Evolutionary conservation across 768 basidiomycete species (phyloP).

Genomic region (Amylocystis lapponica): DNA sequence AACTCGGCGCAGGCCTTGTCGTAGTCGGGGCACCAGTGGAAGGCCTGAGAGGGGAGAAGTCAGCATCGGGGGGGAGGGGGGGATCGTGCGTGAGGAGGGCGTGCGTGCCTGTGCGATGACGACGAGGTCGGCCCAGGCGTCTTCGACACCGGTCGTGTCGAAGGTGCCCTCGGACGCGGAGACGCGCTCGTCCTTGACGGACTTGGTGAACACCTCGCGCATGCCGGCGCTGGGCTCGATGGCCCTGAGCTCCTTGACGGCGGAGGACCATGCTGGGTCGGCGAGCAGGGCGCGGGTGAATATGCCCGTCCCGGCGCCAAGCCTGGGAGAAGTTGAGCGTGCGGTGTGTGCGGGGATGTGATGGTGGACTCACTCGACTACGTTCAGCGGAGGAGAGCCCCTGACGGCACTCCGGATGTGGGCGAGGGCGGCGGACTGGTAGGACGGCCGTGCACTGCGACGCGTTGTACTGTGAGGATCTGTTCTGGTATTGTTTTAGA

Average conservation of each 20-base stretch:
- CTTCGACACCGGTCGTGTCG: conserved; percentile 50
- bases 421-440: conserved; percentile 57
- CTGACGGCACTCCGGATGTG: conserved; percentile 50
- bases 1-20: conserved; percentile 70
- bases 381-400: conserved; percentile 39
- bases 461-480: conserved; percentile 22
- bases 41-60: conserved; percentile 52
- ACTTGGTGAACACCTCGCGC: conserved; percentile 63
- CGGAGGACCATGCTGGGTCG: conserved; percentile 47
- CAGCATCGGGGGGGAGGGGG: not conserved
- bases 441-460: conserved; percentile 73
- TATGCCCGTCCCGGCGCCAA: conserved; percentile 84
- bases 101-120: conserved; percentile 68
- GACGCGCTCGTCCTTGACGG: conserved; percentile 47
- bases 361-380: conserved; percentile 55
- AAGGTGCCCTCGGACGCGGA: conserved; percentile 64
- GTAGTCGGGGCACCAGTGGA: conserved; percentile 89
- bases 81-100: no score
- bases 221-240: conserved; percentile 87
- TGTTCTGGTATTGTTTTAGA: no score
- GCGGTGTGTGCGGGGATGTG: not conserved
- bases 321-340: conserved; percentile 34
- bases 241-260: conserved; percentile 52
- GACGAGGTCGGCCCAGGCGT: conserved; percentile 73
- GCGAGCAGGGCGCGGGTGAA: conserved; percentile 79